A percentile compares a stretch with the other conserved stretches of the same genome.
phyloP scores from a whole-genome alignment of 345 rosid species.

The Noccaea bulbosa region DNA sequence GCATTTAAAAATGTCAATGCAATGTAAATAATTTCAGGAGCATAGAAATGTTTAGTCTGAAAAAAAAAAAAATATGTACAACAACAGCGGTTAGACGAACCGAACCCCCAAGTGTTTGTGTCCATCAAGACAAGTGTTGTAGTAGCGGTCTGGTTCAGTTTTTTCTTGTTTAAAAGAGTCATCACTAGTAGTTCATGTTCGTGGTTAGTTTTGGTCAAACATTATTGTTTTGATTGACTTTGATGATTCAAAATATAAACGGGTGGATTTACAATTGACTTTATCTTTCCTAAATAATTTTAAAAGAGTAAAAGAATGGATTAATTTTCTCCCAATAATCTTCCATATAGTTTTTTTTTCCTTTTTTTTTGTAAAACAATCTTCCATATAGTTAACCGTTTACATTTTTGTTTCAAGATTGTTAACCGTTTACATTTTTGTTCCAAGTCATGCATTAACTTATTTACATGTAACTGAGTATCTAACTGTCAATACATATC shows the following conservation, averaged over 20 bases:
- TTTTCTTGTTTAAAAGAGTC: neutral
- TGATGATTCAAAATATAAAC: neutral
- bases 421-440: no score
- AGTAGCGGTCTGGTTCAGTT: neutral
- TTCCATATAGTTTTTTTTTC: no score
- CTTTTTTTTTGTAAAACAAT: no score
- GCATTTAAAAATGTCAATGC: neutral
- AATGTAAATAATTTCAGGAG: no score
- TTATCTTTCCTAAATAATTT: neutral
- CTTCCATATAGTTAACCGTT: no score
- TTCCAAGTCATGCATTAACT: no score
- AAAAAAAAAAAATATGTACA: neutral
- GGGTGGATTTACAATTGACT: neutral
- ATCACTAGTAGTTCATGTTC: neutral
- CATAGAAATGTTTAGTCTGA: no score
- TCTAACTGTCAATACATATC: no score
- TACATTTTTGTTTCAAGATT: no score
- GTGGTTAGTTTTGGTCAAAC: conserved; percentile 9
- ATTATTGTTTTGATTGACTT: neutral
- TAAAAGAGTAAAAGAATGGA: no score
- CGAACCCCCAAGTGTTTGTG: conserved; percentile 4
- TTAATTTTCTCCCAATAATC: no score
- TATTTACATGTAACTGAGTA: no score
- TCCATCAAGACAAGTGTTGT: conserved; percentile 13
- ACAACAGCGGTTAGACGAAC: conserved; percentile 15